Evolutionary conservation across 345 rosid species (phyloP), one percentile per base, ranked within the genome.

Genomic region (Eucalyptus virginea): DNA sequence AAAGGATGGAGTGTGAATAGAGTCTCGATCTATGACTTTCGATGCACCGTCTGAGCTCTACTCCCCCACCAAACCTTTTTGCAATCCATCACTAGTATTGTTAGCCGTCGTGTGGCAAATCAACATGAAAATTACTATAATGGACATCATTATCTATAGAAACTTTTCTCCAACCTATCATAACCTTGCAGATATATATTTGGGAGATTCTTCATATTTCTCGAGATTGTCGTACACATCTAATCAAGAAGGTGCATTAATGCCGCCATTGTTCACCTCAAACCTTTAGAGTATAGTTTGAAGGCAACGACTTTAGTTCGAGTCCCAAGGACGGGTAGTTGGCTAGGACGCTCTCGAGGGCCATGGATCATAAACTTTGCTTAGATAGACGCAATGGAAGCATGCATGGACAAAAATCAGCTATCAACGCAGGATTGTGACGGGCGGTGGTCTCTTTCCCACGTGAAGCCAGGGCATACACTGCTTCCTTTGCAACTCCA

Each of bases 31-130:
- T 37, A 77, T 0, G 0, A 77, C 2, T 77, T 77, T 11, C 0
- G 3, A 37, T 77, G 6, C 6, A 23, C 0, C 3, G 2, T n/a
- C 0, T 6, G 2, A 77, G 16, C 30, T 77, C 3, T 11, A 4
- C 1, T 21, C 5, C 16, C 44, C 30, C 5, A 40, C 47, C 16
- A 6, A 11, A 26, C 47, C 1, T 11, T 40, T 21, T 77, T 23
- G 30, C 16, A 7, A 77, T 1, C 9, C 8, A 1, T 77, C 6
- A 11, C 47, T 40, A 21, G 47, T 40, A 11, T 2, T 21, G 1
- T 6, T 11, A 40, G 5, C 0, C 0, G 2, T n/a, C 0, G 3
- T n/a, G 21, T 8, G 9, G 1, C 6, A n/a, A 65, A 8, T n/a
- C 11, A 2, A 65, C 10, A 16, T 3, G 37, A 16, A 15, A 65